These are phyloP conservation scores for Xylaria telfairii DNA, from an alignment of 495 filamentous ascomycete genomes.

Conservation along the genomic window DNA sequence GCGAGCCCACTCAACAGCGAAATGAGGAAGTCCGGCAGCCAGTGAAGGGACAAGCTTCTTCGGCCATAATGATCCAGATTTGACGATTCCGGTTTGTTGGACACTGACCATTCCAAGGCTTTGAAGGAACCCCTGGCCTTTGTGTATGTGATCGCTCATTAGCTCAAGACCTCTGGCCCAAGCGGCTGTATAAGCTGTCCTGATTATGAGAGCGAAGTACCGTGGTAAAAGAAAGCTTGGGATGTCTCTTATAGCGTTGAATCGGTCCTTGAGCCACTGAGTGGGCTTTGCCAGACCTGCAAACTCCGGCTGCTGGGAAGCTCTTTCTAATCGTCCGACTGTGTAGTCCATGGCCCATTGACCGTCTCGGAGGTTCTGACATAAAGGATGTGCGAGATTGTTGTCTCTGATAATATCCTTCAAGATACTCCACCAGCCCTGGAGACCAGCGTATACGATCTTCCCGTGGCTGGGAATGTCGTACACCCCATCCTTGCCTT, in stretches of 20 bases:
- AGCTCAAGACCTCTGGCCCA: conserved; percentile 78
- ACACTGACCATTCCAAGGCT: conserved; percentile 86
- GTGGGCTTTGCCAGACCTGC: conserved; percentile 66
- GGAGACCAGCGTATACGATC: conserved; percentile 92
- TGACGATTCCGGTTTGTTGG: conserved; percentile 86
- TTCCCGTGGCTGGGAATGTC: conserved; percentile 81
- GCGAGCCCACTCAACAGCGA: conserved; percentile 89
- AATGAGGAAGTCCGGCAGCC: conserved; percentile 94
- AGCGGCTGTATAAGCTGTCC: conserved; percentile 84
- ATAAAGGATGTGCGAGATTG: conserved; percentile 89
- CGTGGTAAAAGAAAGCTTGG: conserved; percentile 90
- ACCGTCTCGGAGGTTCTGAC: conserved; percentile 88
- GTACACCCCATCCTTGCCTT: conserved; percentile 84
- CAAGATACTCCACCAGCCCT: conserved; percentile 97
- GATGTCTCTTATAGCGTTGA: conserved; percentile 79
- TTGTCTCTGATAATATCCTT: conserved; percentile 86
- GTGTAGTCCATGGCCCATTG: conserved; percentile 96
- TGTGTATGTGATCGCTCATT: conserved; percentile 74
- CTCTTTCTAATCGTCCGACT: conserved; percentile 74
- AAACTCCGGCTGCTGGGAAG: conserved; percentile 65
- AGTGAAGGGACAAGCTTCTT: conserved; percentile 81
- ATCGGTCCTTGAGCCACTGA: conserved; percentile 81
- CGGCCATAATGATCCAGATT: conserved; percentile 89
- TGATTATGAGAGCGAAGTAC: conserved; percentile 89
- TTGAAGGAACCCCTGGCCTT: conserved; percentile 84